Conservation (phyloP, 2,329 filamentous ascomycete genomes). For the Cladosporium oxysporum region DNA sequence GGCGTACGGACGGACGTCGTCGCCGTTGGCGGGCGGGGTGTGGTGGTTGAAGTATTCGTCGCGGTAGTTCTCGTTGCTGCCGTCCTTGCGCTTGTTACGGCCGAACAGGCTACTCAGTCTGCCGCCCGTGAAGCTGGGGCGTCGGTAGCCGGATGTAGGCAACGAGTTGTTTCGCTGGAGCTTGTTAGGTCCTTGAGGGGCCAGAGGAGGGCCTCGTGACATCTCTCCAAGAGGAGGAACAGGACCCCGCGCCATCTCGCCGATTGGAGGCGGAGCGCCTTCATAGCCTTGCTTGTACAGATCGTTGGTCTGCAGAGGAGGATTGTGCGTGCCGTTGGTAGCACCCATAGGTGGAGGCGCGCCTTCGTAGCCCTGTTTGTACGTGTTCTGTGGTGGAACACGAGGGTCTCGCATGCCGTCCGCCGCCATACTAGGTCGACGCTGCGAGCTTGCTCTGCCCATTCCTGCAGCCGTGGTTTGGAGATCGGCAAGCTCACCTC, state of each 20-base stretch:
- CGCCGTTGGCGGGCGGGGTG: constrained; percentile 9
- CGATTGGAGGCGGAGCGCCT: constrained; percentile 1
- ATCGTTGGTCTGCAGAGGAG: constrained; percentile 15
- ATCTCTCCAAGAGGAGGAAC: not conserved
- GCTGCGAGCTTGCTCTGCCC: constrained; percentile 4
- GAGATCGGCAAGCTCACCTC: constrained; percentile 15
- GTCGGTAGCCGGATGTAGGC: constrained; percentile 10
- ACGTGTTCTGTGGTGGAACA: constrained; percentile 21
- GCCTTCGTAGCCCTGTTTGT: constrained; percentile 30
- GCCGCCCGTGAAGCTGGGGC: constrained; percentile 18
- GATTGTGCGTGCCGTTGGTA: constrained; percentile 10
- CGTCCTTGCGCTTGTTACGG: constrained; percentile 11
- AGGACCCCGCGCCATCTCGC: constrained; percentile 1
- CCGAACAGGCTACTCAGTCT: constrained; percentile 15
- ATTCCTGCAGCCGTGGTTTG: constrained; percentile 22
- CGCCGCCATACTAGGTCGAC: constrained; percentile 5
- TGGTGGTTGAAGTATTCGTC: constrained; percentile 12
- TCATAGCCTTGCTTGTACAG: constrained; percentile 30
- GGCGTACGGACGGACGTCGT: constrained; percentile 11
- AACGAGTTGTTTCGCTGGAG: constrained; percentile 20
- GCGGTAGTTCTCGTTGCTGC: constrained; percentile 3
- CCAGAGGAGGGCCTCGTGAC: not conserved
- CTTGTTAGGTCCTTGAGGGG: constrained; percentile 2
- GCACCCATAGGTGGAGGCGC: constrained; percentile 30
- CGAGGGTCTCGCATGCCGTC: constrained; percentile 18